A percentile compares a stretch with the other conserved stretches of the same genome.
These are phyloP conservation scores for Agrostemma githago DNA, from an alignment of 148 eudicot species.

Conservation along the genomic window DNA sequence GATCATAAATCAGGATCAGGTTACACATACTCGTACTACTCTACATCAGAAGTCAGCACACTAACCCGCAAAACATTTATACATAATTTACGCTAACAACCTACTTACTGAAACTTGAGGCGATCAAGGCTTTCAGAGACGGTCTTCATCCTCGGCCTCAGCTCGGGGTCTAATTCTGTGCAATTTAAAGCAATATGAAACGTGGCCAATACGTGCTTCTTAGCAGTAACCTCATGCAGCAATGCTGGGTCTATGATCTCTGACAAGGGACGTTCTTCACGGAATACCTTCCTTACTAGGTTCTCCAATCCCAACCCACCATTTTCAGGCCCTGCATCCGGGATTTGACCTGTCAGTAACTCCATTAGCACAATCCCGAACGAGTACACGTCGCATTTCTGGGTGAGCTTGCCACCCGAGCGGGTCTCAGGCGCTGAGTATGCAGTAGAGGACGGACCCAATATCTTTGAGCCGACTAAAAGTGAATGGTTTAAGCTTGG, in stretches of 20 bases:
- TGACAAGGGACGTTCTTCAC: conserved; percentile 71
- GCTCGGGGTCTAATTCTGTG: conserved; percentile 75
- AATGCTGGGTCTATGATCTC: conserved; percentile 78
- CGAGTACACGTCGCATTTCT: conserved; percentile 80
- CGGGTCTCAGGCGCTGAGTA: conserved; percentile 74
- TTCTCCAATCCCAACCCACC: conserved; percentile 55
- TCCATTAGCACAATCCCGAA: conserved; percentile 89
- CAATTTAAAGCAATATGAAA: conserved; percentile 83
- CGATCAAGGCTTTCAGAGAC: conserved; percentile 70
- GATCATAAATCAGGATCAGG: not conserved
- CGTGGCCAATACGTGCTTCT: conserved; percentile 75
- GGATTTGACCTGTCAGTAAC: conserved; percentile 60
- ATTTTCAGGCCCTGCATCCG: conserved; percentile 43
- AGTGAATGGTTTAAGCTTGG: conserved; percentile 36
- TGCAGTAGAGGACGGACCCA: conserved; percentile 32
- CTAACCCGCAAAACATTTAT: conserved; percentile 14
- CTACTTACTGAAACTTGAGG: conserved; percentile 42
- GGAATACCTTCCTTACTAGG: conserved; percentile 62
- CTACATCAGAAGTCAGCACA: conserved; percentile 22
- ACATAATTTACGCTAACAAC: conserved; percentile 1
- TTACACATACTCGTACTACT: not conserved
- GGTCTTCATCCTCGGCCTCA: conserved; percentile 78
- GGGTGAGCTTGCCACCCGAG: conserved; percentile 43
- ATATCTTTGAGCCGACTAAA: conserved; percentile 31
- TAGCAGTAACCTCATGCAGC: conserved; percentile 72